Percentiles rank a stretch among this genome's conserved stretches.
These are phyloP conservation scores for Toxoplasma gondii DNA, from an alignment of 169 alveolate species.

Conservation along the genomic window DNA sequence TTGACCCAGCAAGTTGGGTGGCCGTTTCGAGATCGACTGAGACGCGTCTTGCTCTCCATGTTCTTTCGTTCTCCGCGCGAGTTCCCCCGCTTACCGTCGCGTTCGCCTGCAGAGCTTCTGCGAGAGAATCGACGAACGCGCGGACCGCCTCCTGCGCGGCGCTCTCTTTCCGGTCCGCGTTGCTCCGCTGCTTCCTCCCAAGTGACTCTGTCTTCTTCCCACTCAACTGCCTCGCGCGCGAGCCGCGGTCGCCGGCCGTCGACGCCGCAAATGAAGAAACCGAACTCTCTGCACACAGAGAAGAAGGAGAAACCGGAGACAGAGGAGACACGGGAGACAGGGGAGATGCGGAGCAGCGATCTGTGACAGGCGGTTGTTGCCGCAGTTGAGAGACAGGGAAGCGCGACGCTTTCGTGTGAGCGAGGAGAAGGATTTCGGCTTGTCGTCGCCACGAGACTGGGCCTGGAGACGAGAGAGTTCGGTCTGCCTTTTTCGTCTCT, in stretches of 20 bases:
- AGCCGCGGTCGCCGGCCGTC: neutral
- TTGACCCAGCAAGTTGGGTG: no score
- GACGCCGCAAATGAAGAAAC: no score
- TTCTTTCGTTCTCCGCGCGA: no score
- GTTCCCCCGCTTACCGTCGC: neutral
- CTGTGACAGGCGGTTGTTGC: no score
- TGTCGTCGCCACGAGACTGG: neutral
- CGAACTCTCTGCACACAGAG: no score
- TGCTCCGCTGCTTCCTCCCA: neutral
- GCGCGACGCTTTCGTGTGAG: neutral
- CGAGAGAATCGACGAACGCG: neutral
- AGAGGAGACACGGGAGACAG: no score
- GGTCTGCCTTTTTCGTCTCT: neutral
- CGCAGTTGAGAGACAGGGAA: no score
- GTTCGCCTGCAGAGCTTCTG: neutral
- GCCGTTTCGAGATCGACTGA: no score
- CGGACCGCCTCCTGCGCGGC: neutral
- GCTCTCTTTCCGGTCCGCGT: no score
- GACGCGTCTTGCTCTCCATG: no score
- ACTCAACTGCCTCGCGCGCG: neutral
- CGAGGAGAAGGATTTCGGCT: neutral
- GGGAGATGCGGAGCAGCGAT: no score
- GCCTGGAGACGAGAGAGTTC: neutral
- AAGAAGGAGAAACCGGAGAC: no score
- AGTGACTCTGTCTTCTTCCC: neutral